These are phyloP conservation scores for Pseudoscleropodium purum DNA, from an alignment of 225 moss, liverwort and hornwort genomes.

Conservation along the genomic window DNA sequence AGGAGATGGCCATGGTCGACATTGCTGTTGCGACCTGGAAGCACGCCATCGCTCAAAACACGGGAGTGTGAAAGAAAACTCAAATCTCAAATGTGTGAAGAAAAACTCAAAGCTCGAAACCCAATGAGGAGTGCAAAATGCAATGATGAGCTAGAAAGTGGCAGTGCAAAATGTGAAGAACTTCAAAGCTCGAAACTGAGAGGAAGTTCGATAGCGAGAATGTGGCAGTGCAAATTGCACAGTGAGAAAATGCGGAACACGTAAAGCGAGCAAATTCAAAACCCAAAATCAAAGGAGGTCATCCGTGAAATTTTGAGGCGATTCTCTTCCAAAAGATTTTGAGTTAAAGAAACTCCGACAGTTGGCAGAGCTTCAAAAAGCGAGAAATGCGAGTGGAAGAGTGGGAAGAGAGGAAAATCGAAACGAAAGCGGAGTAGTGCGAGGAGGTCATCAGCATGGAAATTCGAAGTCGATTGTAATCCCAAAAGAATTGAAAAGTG, in stretches of 20 bases:
- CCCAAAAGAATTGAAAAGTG: not conserved
- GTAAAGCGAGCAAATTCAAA: not conserved
- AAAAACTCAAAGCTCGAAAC: not conserved
- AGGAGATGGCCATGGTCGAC: not conserved
- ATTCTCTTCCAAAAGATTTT: not conserved
- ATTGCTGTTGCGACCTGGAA: not conserved
- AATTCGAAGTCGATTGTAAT: not conserved
- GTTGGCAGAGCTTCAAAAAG: not conserved
- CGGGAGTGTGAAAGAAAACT: not conserved
- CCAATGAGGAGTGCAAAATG: not conserved
- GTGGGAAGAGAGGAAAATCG: not conserved
- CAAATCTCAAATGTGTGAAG: not conserved
- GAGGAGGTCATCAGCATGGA: no score
- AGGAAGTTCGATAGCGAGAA: not conserved
- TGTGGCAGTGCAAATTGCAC: not conserved
- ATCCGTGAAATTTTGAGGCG: no score
- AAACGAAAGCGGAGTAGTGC: not conserved
- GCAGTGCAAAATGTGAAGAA: not conserved
- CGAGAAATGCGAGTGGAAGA: not conserved
- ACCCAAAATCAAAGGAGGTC: not conserved
- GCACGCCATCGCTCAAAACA: constrained; percentile 9
- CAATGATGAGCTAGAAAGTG: not conserved
- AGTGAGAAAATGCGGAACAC: not conserved
- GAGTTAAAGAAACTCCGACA: not conserved
- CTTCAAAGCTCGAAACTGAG: not conserved